phyloP scores from a whole-genome alignment of 176 grass and related monocot species.

The Canna indica region DNA sequence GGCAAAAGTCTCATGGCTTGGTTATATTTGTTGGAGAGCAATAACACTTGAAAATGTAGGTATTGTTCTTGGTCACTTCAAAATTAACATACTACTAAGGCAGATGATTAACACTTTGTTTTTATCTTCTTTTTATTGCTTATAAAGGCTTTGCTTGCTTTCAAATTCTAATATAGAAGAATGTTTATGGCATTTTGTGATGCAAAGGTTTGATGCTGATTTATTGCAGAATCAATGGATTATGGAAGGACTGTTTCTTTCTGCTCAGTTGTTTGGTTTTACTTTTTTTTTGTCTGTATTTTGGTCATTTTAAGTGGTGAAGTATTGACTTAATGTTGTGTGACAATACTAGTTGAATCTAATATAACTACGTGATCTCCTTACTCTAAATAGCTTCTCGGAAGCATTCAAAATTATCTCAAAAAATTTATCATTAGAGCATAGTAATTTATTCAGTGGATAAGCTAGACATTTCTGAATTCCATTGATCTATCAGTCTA shows the following conservation, averaged over 20 bases:
- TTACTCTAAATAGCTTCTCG: neutral
- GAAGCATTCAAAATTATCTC: neutral
- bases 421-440: neutral
- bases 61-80: no score
- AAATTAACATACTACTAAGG: no score
- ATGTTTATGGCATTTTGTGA: neutral
- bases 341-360: neutral
- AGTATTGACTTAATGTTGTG: neutral
- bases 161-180: neutral
- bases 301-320: neutral
- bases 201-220: neutral
- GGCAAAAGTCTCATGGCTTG: no score
- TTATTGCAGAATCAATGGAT: neutral
- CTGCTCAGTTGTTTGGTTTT: slow-evolving; percentile 6
- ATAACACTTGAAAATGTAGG: no score
- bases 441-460: neutral
- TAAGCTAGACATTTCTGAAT: no score
- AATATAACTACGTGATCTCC: neutral
- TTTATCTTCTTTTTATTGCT: slow-evolving; percentile 4
- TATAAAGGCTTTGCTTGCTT: neutral
- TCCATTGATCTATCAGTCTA: neutral
- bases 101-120: neutral
- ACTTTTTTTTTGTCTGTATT: neutral
- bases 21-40: no score
- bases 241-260: neutral